A percentile compares a stretch with the other conserved stretches of the same genome.
These are phyloP conservation scores for Castanopsis chinensis DNA, from an alignment of 306 rosid species.

Conservation along the genomic window DNA sequence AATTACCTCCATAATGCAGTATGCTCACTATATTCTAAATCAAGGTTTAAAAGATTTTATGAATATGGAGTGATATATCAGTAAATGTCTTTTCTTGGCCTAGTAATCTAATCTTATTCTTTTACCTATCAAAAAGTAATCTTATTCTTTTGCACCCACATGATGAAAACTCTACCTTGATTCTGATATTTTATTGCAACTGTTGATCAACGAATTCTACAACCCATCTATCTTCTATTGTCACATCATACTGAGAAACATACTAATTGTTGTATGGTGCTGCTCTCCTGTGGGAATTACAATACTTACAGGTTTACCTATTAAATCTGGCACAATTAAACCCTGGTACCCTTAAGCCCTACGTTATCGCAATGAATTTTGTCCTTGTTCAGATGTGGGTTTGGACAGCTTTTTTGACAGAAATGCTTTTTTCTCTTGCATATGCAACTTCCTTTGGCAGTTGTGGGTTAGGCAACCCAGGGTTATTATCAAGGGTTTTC, in stretches of 20 bases:
- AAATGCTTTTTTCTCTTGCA: background rate
- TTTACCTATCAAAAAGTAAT: background rate
- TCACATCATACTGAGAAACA: background rate
- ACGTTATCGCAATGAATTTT: background rate
- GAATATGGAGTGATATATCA: background rate
- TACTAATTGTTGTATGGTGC: background rate
- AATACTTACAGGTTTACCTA: background rate
- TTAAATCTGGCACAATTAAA: background rate
- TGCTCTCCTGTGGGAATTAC: background rate
- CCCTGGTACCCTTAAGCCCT: background rate
- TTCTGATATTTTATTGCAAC: background rate
- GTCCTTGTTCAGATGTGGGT: background rate
- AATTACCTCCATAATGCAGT: background rate
- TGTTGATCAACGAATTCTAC: background rate
- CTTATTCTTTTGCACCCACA: background rate
- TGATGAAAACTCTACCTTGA: background rate
- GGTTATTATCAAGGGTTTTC: background rate
- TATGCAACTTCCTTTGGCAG: background rate
- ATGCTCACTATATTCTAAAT: background rate
- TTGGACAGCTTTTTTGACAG: background rate
- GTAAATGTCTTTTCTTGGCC: background rate
- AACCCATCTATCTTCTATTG: background rate
- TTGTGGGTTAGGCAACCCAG: background rate
- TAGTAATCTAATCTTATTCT: background rate
- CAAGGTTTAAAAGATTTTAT: background rate